phyloP scores from a whole-genome alignment of 2,329 filamentous ascomycete species.

The Didymella arachidicola region DNA sequence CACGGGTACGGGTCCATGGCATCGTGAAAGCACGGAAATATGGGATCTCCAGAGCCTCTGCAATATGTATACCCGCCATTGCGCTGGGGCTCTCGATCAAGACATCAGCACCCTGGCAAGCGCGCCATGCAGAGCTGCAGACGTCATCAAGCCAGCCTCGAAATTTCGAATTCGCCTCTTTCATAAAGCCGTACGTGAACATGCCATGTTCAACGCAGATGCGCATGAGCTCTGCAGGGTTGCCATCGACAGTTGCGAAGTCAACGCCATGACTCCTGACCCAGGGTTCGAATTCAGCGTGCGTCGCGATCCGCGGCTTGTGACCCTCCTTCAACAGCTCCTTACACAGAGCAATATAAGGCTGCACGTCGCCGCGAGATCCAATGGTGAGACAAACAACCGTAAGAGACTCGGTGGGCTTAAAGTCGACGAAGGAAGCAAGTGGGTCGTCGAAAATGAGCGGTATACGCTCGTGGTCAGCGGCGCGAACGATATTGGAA shows the following conservation, averaged over 20 bases:
- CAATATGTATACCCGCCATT: slow-evolving; percentile 98
- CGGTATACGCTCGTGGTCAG: slow-evolving; percentile 67
- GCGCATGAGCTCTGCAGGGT: slow-evolving; percentile 92
- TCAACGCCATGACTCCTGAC: slow-evolving; percentile 92
- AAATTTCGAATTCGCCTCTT: slow-evolving; percentile 77
- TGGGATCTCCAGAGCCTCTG: slow-evolving; percentile 88
- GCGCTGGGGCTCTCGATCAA: slow-evolving; percentile 95
- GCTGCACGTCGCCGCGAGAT: slow-evolving; percentile 93
- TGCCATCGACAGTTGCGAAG: slow-evolving; percentile 85
- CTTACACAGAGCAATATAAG: slow-evolving; percentile 96
- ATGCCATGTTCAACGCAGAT: slow-evolving; percentile 97
- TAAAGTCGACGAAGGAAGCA: slow-evolving; percentile 89
- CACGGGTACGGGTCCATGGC: slow-evolving; percentile 96
- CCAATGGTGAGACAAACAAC: slow-evolving; percentile 97
- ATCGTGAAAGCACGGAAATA: slow-evolving; percentile 98
- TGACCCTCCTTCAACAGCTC: slow-evolving; percentile 88
- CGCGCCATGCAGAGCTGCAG: slow-evolving; percentile 79
- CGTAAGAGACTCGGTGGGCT: slow-evolving; percentile 77
- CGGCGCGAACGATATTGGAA: slow-evolving; percentile 41
- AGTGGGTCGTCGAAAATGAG: slow-evolving; percentile 90
- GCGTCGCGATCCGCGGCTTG: slow-evolving; percentile 85
- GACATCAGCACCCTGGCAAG: slow-evolving; percentile 86
- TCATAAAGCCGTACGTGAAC: slow-evolving; percentile 90
- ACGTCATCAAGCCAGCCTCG: slow-evolving; percentile 95
- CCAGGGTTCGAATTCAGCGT: slow-evolving; percentile 88